A percentile compares a stretch with the other conserved stretches of the same genome.
Evolutionary conservation across 2,329 filamentous ascomycete genomes (phyloP).

Genomic region (Pseudonectria buxi): DNA sequence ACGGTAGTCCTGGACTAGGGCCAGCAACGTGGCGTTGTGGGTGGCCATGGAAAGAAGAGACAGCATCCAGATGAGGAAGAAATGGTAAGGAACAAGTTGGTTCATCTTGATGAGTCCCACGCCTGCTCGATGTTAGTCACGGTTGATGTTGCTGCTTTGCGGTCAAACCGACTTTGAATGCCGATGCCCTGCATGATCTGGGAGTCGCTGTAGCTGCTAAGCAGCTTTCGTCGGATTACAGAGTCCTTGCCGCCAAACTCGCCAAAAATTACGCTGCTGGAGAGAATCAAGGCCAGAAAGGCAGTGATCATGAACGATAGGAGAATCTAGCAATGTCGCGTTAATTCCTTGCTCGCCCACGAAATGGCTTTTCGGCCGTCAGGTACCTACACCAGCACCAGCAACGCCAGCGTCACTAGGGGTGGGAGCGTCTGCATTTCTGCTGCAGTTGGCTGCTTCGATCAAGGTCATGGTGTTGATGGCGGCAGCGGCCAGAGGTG

Average conservation of each 20-base stretch:
- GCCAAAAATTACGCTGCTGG: constrained; percentile 49
- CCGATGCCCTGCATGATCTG: constrained; percentile 64
- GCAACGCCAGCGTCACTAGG: constrained; percentile 52
- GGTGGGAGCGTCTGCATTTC: constrained; percentile 29
- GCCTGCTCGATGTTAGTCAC: constrained; percentile 10
- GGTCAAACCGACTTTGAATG: constrained; percentile 42
- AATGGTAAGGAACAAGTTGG: constrained; percentile 58
- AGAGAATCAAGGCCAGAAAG: constrained; percentile 47
- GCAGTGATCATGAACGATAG: constrained; percentile 63
- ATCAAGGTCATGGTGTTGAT: not conserved
- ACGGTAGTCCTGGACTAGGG: constrained; percentile 58
- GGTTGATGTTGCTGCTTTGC: not conserved
- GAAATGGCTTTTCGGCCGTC: too few relatives aligned
- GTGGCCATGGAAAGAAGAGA: constrained; percentile 58
- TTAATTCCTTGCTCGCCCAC: too few relatives aligned
- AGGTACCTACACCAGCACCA: constrained; percentile 44
- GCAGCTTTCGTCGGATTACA: constrained; percentile 54
- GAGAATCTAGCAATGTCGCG: constrained; percentile 45
- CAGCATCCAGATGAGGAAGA: constrained; percentile 65
- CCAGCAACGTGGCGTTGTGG: constrained; percentile 59
- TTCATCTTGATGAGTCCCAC: constrained; percentile 55
- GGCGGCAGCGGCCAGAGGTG: too few relatives aligned
- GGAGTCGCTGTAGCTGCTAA: constrained; percentile 60
- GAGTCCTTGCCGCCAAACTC: constrained; percentile 43
- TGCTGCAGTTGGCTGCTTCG: constrained; percentile 1